Percentiles rank a stretch among this genome's conserved stretches.
Evolutionary conservation across 805 yeast genomes (phyloP).

Genomic region (Candida quercuum): DNA sequence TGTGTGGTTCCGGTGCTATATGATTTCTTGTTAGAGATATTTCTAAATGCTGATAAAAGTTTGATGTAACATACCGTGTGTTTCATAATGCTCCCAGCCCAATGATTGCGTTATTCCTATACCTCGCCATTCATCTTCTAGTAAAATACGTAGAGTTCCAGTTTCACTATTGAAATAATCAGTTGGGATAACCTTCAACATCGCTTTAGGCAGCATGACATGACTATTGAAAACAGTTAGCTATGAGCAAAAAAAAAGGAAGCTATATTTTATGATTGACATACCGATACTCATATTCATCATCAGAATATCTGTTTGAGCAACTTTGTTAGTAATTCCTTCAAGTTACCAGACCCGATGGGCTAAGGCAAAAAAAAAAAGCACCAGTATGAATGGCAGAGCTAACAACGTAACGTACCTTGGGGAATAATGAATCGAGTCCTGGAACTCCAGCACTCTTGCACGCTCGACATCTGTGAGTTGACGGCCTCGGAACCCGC

Average conservation of each 20-base stretch:
- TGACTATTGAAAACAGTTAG: slow-evolving; percentile 44
- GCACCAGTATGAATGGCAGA: slow-evolving; percentile 6
- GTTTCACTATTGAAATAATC: slow-evolving; percentile 93
- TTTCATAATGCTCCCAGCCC: slow-evolving; percentile 98
- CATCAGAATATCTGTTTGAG: slow-evolving; percentile 82
- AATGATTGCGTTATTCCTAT: slow-evolving; percentile 94
- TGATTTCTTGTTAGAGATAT: background rate
- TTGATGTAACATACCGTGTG: slow-evolving; percentile 45
- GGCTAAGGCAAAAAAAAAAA: too few relatives aligned
- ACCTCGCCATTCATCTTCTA: slow-evolving; percentile 99
- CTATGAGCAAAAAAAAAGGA: background rate
- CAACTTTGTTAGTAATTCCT: too few relatives aligned
- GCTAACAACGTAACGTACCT: slow-evolving; percentile 29
- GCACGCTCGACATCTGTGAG: slow-evolving; percentile 81
- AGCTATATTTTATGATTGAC: slow-evolving; percentile 13
- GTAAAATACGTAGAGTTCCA: slow-evolving; percentile 83
- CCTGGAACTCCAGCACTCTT: slow-evolving; percentile 85
- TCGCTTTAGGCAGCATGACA: slow-evolving; percentile 93
- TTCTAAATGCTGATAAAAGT: background rate
- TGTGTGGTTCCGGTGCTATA: slow-evolving; percentile 93
- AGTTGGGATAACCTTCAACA: slow-evolving; percentile 89
- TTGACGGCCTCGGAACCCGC: slow-evolving; percentile 51
- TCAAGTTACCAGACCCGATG: too few relatives aligned
- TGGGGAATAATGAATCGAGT: slow-evolving; percentile 90
- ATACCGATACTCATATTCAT: slow-evolving; percentile 73